Base-by-base conservation (phyloP, 1,139 yeast species). In the Blastobotrys elegans region DNA sequence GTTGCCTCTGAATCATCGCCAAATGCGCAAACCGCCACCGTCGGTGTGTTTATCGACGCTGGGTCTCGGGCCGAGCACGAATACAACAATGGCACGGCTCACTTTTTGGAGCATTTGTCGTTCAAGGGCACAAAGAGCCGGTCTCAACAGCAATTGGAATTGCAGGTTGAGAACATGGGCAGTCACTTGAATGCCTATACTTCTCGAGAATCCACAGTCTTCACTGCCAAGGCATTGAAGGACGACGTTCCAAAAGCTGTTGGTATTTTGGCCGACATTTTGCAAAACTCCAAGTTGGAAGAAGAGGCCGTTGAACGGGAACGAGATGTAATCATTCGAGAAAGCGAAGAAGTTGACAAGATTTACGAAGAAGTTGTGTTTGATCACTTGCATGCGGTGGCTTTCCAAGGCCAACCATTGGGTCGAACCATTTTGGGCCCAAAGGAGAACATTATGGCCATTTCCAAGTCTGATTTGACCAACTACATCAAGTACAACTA, bases 391-490 rank as follows among this genome's bases (percentile, higher is more conserved):
- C 99, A 92, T 69, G 88, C 95, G 38, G 88, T 90, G 27, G 90
- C 96, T 7, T 92, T 79, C 72, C 86, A 80, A 64, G 82, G 79
- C 56, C 98, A 94, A 68, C 95, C 96, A 46, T 75, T 92, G 55
- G 99, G 98, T 22, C 82, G 97, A 68, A 94, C 98, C n/a, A 92
- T 92, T 53, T 73, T 92, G 53, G 99, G 99, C 0, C 98, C 99
- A 18, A 77, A 90, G 53, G 88, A 86, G 54, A 83, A 89, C 67
- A 92, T 92, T 62, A 77, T 79, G 63, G 79, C 90, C 41, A 88
- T 92, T 56, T 75, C 84, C 56, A 76, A 88, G 62, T 70, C 75
- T 13, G 96, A 94, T 64, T 75, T 92, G 64, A 80, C 77, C 50
- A 75, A 80, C 56, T 92, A 90, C 68, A 92, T 92, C 61, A 72